Percentiles rank a stretch among this genome's conserved stretches.
Conservation (phyloP, 1,284 basidiomycete species). For the Cryptococcus jaspeensis region DNA sequence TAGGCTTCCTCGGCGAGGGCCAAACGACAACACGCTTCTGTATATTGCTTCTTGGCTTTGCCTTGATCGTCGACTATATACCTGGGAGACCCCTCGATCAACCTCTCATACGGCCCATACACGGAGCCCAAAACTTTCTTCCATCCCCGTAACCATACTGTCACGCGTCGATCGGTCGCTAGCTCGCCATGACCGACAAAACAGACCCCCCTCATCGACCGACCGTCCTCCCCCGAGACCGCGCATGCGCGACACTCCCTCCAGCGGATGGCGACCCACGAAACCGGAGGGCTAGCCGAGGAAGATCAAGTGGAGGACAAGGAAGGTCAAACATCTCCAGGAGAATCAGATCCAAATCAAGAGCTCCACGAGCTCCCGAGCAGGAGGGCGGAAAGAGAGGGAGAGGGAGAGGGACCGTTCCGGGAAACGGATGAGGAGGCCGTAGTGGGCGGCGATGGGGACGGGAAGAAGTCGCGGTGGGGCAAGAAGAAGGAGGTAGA, state of each 20-base stretch:
- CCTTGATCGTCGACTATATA: no score
- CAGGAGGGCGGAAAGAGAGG: background rate
- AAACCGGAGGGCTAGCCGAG: conserved; percentile 34
- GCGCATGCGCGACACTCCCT: conserved; percentile 35
- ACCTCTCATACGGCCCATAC: no score
- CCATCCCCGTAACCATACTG: no score
- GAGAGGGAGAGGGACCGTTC: background rate
- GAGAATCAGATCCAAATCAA: conserved; percentile 3
- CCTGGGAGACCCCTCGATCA: no score
- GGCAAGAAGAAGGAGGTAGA: conserved; percentile 35
- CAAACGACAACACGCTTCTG: no score
- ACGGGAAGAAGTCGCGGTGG: conserved; percentile 1
- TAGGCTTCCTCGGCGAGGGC: no score
- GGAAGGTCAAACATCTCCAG: conserved; percentile 35
- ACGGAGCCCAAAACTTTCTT: no score
- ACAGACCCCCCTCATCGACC: no score
- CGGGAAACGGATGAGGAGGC: conserved; percentile 15
- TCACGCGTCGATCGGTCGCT: no score
- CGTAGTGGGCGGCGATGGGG: conserved; percentile 11
- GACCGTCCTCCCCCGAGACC: no score
- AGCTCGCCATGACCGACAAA: no score
- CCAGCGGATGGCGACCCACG: conserved; percentile 46
- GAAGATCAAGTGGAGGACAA: conserved; percentile 5
- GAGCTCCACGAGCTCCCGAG: background rate
- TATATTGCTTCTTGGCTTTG: no score